Evolutionary conservation across 2,329 filamentous ascomycete species (phyloP), one percentile per base, ranked within the genome.

Genomic region (Zymoseptoria tritici): DNA sequence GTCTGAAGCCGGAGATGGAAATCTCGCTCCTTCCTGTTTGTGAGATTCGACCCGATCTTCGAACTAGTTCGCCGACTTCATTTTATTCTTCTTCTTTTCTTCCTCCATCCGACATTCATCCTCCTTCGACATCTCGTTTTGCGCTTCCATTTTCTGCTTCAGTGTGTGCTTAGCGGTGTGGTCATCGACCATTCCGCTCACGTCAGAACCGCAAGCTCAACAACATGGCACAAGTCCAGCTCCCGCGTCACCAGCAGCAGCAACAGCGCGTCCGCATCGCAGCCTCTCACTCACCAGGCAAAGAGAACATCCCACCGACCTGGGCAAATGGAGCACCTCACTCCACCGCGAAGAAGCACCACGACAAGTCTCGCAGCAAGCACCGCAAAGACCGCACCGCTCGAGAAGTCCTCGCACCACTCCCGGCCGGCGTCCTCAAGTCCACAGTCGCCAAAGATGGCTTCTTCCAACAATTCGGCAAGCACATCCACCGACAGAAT

Each of bases 331-430:
- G 53, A 49, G 59, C 57, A 36, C 61, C 58, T 2, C 20, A 9
- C 36, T 56, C 31, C 57, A 60, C 36, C 6, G 55, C 62, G 52
- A 61, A 59, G 20, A 57, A 53, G 31, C 62, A 68, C 51, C 64
- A 67, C 58, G 57, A 60, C n/a, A 49, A 63, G 22, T 19, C 36
- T 42, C 62, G 62, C 49, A 4, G 22, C 9, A 58, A 57, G 13
- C 53, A 54, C 29, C 54, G 56, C 2, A 29, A 52, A 42, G 49
- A 53, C 8, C 42, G 16, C 21, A 46, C 22, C 4, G 9, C 42
- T 9, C 56, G 52, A 20, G 42, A 57, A 20, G 51, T 57, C 21
- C 55, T 62, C 50, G 58, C 61, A 13, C 60, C 59, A 5, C 26
- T 42, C 8, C 58, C 54, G 11, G 56, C 60, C 24, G 61, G 63